Evolutionary conservation across 192 early-diverging fungal species (phyloP), one percentile per base, ranked within the genome.

Genomic region (Coemansia sp.): DNA sequence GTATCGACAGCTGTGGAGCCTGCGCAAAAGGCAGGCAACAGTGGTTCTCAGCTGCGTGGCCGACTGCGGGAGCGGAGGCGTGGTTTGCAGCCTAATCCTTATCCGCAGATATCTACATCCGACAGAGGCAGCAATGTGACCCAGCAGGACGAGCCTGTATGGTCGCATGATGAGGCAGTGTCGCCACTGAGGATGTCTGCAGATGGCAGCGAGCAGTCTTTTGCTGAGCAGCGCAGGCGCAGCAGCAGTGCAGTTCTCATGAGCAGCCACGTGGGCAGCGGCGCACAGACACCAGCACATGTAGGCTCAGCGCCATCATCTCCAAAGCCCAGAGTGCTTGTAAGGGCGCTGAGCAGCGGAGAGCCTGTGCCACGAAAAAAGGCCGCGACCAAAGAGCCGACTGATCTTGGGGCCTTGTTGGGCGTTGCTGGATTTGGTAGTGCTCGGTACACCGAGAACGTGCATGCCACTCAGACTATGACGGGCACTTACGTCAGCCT

Each of bases 351-450:
- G 32, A 67, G 61, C 55, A 52, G 54, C 67, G 23, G 22, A 19
- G 19, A 32, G 39, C 4, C 32, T 56, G 24, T 35, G 75, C 19
- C 6, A 21, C 43, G 43, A 17, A 38, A 22, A 14, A 15, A 49
- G 21, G 58, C 21, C 12, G 25, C 35, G 24, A 21, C 17, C 14
- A 48, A 25, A 39, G 17, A 50, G 56, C 62, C 23, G 32, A 55
- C 62, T 51, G 78, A 73, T 62, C 75, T 60, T 75, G 83, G 71
- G 32, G 63, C 63, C 17, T 58, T 66, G 5, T 43, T 81, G 29
- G 78, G 78, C 23, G 72, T 69, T n/a, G 78, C 72, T 4, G 65
- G 72, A 55, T 81, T 81, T 72, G 78, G 78, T 24, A 81, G 78
- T 38, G 66, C 72, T n/a, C 65, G 66, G 15, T 72, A 81, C 56